These are phyloP conservation scores for Lentinula lateritia DNA, from an alignment of 768 basidiomycete species.

Conservation along the genomic window DNA sequence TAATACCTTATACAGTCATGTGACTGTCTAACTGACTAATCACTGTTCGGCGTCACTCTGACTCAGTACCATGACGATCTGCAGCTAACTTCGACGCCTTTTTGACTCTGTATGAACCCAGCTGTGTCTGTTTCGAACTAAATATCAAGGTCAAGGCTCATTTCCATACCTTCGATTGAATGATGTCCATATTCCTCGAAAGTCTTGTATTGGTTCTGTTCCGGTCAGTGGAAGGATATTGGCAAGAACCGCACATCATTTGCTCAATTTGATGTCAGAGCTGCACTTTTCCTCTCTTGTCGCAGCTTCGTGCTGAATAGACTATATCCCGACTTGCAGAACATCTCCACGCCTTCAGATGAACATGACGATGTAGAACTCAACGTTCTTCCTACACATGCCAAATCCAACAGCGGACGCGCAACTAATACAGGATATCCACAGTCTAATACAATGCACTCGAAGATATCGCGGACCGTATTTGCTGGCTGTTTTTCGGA, in stretches of 20 bases:
- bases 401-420: slow-evolving; percentile 18
- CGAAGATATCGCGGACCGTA: slow-evolving; percentile 46
- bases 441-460: slow-evolving; percentile 35
- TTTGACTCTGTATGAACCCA: background rate
- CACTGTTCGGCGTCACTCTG: background rate
- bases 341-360: slow-evolving; percentile 26
- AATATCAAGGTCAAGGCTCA: background rate
- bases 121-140: background rate
- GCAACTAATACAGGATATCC: slow-evolving; percentile 7
- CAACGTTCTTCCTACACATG: slow-evolving; percentile 32
- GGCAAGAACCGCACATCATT: background rate
- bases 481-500: slow-evolving; percentile 76
- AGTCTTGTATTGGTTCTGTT: slow-evolving; percentile 1
- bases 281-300: slow-evolving; percentile 49
- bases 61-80: background rate
- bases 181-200: slow-evolving; percentile 4
- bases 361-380: slow-evolving; percentile 29
- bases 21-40: too few species aligned
- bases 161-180: background rate
- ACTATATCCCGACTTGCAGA: slow-evolving; percentile 56
- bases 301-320: slow-evolving; percentile 52
- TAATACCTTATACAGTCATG: too few species aligned
- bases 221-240: background rate
- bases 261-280: slow-evolving; percentile 24
- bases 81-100: too few species aligned